A percentile compares a stretch with the other conserved stretches of the same genome.
phyloP scores from a whole-genome alignment of 306 rosid genomes.

The Inga oerstediana region DNA sequence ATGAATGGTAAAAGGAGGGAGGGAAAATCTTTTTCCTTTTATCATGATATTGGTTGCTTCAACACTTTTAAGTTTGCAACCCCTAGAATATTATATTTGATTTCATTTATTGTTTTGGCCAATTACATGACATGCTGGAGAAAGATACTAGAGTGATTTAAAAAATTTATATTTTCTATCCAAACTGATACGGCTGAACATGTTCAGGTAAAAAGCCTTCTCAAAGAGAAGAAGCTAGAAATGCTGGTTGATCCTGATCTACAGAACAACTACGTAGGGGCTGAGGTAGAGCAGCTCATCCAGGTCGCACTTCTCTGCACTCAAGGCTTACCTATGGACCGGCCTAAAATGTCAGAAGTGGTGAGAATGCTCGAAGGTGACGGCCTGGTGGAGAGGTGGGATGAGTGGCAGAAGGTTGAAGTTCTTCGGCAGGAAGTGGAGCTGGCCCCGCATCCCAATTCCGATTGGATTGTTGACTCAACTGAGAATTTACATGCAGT shows the following conservation, averaged over 20 bases:
- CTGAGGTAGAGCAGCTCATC: conserved; percentile 95
- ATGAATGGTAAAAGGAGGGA: not conserved
- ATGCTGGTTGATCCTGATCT: conserved; percentile 99
- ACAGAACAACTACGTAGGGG: conserved; percentile 74
- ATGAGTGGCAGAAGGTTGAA: conserved; percentile 97
- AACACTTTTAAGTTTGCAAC: not conserved
- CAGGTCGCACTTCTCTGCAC: conserved; percentile 98
- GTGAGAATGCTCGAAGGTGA: conserved; percentile 99
- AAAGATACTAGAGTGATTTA: not conserved
- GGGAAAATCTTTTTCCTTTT: not conserved
- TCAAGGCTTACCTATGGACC: conserved; percentile 93
- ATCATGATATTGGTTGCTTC: not conserved
- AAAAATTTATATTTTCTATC: not conserved
- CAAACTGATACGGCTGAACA: conserved; percentile 28
- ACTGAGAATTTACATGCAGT: conserved; percentile 96
- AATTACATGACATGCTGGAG: not conserved
- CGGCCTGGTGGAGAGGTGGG: conserved; percentile 99
- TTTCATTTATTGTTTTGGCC: not conserved
- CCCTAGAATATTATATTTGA: not conserved
- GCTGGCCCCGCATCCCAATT: conserved; percentile 82
- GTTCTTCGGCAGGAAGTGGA: conserved; percentile 93
- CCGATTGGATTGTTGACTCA: conserved; percentile 95
- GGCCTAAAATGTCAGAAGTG: conserved; percentile 98
- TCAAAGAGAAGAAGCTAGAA: conserved; percentile 88
- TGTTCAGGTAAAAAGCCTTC: conserved; percentile 85